Conservation (phyloP, 805 yeast genomes). For the Myxozyma kluyveri region DNA sequence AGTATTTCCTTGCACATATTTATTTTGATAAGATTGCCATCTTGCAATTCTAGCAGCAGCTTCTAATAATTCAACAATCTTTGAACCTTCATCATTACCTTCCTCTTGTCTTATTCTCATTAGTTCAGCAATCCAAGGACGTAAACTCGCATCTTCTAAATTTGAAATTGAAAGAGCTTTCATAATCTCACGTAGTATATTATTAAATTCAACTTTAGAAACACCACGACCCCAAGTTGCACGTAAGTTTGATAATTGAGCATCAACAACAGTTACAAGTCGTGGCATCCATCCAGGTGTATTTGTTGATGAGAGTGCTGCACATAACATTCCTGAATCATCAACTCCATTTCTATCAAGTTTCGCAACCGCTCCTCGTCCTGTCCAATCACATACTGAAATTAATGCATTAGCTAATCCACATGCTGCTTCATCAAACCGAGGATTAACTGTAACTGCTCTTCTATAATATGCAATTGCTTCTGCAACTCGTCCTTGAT, state of each 20-base stretch:
- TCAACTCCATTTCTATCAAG: slow-evolving; percentile 35
- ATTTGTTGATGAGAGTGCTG: slow-evolving; percentile 24
- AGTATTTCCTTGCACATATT: slow-evolving; percentile 6
- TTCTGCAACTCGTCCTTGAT: slow-evolving; percentile 35
- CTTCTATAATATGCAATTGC: slow-evolving; percentile 36
- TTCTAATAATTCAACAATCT: slow-evolving; percentile 33
- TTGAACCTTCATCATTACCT: slow-evolving; percentile 33
- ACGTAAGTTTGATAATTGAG: slow-evolving; percentile 31
- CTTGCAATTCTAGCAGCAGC: slow-evolving; percentile 30
- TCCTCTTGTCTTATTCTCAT: slow-evolving; percentile 1
- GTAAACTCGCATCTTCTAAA: slow-evolving; percentile 11
- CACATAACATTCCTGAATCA: slow-evolving; percentile 21
- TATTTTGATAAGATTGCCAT: slow-evolving; percentile 34
- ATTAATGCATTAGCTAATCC: slow-evolving; percentile 37
- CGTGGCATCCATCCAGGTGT: slow-evolving; percentile 35
- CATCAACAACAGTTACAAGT: slow-evolving; percentile 28
- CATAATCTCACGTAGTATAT: slow-evolving; percentile 11
- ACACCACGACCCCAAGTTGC: slow-evolving; percentile 35
- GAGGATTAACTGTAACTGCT: slow-evolving; percentile 36
- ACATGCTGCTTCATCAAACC: slow-evolving; percentile 37
- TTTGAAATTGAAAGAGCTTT: slow-evolving; percentile 20
- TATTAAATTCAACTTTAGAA: slow-evolving; percentile 6
- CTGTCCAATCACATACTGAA: slow-evolving; percentile 37
- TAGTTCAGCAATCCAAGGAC: slow-evolving; percentile 19
- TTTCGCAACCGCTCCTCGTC: slow-evolving; percentile 34